phyloP scores from a whole-genome alignment of 1,139 yeast genomes.

The Pneumocystis oryctolagi region DNA sequence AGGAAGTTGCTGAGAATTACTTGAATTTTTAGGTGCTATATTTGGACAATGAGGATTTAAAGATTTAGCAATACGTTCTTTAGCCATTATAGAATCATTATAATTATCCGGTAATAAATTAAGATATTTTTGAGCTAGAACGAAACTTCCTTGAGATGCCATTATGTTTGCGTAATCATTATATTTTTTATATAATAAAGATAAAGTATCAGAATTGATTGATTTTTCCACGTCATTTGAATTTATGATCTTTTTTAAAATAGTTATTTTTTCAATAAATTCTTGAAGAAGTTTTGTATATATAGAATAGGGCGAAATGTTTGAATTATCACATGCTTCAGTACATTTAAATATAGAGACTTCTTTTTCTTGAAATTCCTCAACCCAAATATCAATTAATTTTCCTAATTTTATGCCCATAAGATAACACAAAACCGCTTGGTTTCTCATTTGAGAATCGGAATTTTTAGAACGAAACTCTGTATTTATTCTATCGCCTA shows the following conservation, averaged over 20 bases:
- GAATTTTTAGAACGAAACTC: constrained; percentile 11
- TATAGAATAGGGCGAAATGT: constrained; percentile 62
- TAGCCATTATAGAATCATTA: constrained; percentile 47
- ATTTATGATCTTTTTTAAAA: constrained; percentile 43
- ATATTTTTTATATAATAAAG: constrained; percentile 41
- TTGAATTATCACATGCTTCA: constrained; percentile 15
- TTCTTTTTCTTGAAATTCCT: constrained; percentile 54
- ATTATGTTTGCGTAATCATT: constrained; percentile 70
- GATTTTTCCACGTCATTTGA: constrained; percentile 25
- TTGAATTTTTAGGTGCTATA: neutral
- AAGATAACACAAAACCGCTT: constrained; percentile 64
- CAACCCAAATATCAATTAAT: constrained; percentile 68
- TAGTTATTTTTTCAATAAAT: constrained; percentile 70
- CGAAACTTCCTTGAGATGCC: constrained; percentile 72
- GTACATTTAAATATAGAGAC: constrained; percentile 29
- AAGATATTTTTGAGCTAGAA: constrained; percentile 59
- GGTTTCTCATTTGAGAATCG: constrained; percentile 34
- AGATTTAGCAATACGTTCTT: constrained; percentile 58
- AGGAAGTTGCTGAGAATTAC: neutral
- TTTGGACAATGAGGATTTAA: constrained; percentile 1
- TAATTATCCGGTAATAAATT: constrained; percentile 53
- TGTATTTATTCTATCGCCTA: constrained; percentile 57
- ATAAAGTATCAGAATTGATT: constrained; percentile 28
- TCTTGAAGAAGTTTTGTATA: constrained; percentile 68
- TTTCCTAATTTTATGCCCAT: constrained; percentile 73